Conservation (phyloP, 2,329 filamentous ascomycete genomes). For the Neonectria faginata region DNA sequence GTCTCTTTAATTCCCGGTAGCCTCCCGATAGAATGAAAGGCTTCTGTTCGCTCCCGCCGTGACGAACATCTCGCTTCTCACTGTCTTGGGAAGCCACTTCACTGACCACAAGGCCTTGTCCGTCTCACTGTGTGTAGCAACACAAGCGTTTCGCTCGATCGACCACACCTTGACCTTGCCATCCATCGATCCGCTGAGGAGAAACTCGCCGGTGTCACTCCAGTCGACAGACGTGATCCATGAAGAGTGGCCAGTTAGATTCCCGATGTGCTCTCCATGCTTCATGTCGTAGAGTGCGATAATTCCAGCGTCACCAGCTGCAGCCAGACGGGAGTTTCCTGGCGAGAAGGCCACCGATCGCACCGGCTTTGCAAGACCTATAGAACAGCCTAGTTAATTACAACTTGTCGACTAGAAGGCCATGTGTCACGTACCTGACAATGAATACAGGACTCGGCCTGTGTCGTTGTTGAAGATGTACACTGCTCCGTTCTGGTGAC, state of each 20-base stretch:
- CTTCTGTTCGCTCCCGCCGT: slow-evolving; percentile 81
- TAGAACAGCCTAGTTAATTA: slow-evolving; percentile 23
- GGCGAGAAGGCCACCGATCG: slow-evolving; percentile 90
- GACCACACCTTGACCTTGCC: slow-evolving; percentile 98
- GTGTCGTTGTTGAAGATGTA: slow-evolving; percentile 97
- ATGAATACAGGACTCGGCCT: slow-evolving; percentile 84
- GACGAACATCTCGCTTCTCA: slow-evolving; percentile 78
- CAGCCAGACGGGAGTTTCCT: slow-evolving; percentile 83
- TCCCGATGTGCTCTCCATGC: slow-evolving; percentile 92
- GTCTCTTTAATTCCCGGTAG: slow-evolving; percentile 56
- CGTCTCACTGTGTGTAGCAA: slow-evolving; percentile 93
- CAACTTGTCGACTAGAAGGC: not conserved
- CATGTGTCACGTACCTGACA: slow-evolving; percentile 71
- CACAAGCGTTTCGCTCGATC: slow-evolving; percentile 83
- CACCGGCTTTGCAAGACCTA: slow-evolving; percentile 87
- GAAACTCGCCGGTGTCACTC: slow-evolving; percentile 91
- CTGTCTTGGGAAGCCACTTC: slow-evolving; percentile 82
- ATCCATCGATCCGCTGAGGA: slow-evolving; percentile 89
- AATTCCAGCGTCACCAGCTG: slow-evolving; percentile 87
- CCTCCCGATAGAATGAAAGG: slow-evolving; percentile 86
- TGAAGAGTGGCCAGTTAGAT: slow-evolving; percentile 79
- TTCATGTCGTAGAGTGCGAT: slow-evolving; percentile 93
- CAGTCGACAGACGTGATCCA: slow-evolving; percentile 95
- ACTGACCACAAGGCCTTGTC: slow-evolving; percentile 87
- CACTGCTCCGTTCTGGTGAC: slow-evolving; percentile 90